Percentiles rank a stretch among this genome's conserved stretches.
Evolutionary conservation across 176 grass and related monocot genomes (phyloP).

Genomic region (Bolboschoenus planiculmis): DNA sequence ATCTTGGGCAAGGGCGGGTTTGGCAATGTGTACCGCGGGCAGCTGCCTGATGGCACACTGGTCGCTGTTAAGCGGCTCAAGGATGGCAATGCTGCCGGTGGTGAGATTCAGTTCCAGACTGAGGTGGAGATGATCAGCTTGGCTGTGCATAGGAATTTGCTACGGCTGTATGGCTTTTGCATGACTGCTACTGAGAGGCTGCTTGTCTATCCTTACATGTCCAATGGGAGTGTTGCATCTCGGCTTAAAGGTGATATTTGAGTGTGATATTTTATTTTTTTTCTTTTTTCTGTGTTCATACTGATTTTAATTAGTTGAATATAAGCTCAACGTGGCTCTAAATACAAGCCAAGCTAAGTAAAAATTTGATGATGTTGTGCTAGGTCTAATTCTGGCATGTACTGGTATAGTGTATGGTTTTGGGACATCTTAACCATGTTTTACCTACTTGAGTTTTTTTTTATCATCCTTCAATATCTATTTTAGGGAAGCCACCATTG

Average conservation of each 20-base stretch:
- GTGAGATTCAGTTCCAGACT: slow-evolving; percentile 76
- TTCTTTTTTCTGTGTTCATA: background rate
- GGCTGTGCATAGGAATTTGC: slow-evolving; percentile 81
- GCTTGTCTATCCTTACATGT: slow-evolving; percentile 92
- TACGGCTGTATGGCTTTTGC: slow-evolving; percentile 74
- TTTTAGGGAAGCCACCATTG: slow-evolving; percentile 70
- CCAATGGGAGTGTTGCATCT: slow-evolving; percentile 91
- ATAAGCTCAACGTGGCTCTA: background rate
- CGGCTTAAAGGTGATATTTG: slow-evolving; percentile 66
- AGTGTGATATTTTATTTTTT: background rate
- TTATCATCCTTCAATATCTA: background rate
- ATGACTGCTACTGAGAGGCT: slow-evolving; percentile 93
- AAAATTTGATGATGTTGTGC: background rate
- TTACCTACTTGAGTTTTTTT: background rate
- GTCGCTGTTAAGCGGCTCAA: slow-evolving; percentile 91
- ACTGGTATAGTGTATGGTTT: background rate
- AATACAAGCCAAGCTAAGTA: background rate
- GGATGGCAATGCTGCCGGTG: slow-evolving; percentile 71
- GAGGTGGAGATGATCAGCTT: slow-evolving; percentile 98
- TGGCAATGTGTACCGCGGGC: slow-evolving; percentile 77
- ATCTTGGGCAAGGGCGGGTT: slow-evolving; percentile 95
- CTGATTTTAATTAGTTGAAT: background rate
- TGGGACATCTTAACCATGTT: background rate
- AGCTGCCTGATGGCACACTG: slow-evolving; percentile 68
- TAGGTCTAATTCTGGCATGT: background rate